phyloP scores from a whole-genome alignment of 108 stramenopile species.

The Pseudonitzschia multistriata region DNA sequence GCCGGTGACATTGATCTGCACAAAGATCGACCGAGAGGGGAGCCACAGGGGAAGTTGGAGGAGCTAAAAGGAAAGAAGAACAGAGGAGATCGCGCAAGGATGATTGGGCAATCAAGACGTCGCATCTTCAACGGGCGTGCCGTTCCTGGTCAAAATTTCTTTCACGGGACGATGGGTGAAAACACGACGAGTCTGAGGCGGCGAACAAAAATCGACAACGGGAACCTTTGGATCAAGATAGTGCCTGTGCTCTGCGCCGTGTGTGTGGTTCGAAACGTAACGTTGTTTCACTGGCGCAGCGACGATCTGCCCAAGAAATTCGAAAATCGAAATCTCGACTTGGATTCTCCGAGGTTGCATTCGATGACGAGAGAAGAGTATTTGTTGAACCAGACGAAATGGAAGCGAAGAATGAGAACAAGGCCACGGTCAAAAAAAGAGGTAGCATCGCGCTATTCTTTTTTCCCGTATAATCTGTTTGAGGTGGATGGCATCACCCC shows the following conservation, averaged over 20 bases:
- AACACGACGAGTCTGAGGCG: background rate
- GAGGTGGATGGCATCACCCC: background rate
- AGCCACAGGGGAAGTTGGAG: no score
- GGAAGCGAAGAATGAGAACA: conserved; percentile 1
- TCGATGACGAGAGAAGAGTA: background rate
- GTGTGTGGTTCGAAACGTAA: background rate
- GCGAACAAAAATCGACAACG: background rate
- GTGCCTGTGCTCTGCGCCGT: background rate
- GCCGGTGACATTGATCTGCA: no score
- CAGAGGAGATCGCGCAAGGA: background rate
- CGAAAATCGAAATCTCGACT: background rate
- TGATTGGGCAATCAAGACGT: background rate
- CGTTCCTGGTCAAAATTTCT: background rate
- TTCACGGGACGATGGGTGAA: background rate
- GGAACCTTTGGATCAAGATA: background rate
- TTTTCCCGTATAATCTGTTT: background rate
- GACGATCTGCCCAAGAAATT: background rate
- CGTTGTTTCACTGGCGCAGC: background rate
- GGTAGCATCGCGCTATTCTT: background rate
- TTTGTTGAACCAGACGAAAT: background rate
- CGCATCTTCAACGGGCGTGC: background rate
- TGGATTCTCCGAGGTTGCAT: background rate
- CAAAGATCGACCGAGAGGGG: no score
- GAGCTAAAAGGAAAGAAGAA: no score
- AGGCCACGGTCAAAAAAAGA: background rate